Evolutionary conservation across 192 early-diverging fungal species (phyloP).

Genomic region (Mortierella alpina): DNA sequence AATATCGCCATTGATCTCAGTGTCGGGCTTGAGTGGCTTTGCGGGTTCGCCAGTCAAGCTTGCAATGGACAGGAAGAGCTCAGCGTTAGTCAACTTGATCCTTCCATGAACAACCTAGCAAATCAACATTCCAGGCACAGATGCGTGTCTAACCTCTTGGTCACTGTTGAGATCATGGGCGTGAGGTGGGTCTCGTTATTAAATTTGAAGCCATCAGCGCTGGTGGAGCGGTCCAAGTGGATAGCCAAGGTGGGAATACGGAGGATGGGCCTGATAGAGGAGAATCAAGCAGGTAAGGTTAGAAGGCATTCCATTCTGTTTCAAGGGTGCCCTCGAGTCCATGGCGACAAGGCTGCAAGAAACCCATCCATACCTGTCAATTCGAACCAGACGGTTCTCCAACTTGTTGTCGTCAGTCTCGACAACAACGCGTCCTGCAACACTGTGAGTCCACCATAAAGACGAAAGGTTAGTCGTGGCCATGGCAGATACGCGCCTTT

Average conservation of each 20-base stretch:
- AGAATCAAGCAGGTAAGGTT: background rate
- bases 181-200: slow-evolving; percentile 95
- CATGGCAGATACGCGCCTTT: background rate
- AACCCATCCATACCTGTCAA: slow-evolving; percentile 66
- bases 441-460: slow-evolving; percentile 29
- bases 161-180: slow-evolving; percentile 84
- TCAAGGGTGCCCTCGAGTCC: no score
- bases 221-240: slow-evolving; percentile 88
- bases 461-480: background rate
- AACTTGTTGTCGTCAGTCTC: slow-evolving; percentile 75
- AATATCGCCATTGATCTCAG: slow-evolving; percentile 40
- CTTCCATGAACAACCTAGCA: background rate
- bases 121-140: background rate
- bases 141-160: slow-evolving; percentile 57
- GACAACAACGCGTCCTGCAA: slow-evolving; percentile 95
- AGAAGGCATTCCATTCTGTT: background rate
- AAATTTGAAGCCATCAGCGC: slow-evolving; percentile 85
- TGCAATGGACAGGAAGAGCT: background rate
- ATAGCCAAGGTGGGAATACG: slow-evolving; percentile 97
- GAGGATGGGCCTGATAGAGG: slow-evolving; percentile 77
- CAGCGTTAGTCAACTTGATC: background rate
- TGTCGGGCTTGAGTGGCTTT: slow-evolving; percentile 37
- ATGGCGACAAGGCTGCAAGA: background rate
- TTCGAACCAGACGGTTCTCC: slow-evolving; percentile 79
- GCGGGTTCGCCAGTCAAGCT: slow-evolving; percentile 51